Base-by-base conservation (phyloP, 331 rosid genomes). In the Erythrophleum ivorense region DNA sequence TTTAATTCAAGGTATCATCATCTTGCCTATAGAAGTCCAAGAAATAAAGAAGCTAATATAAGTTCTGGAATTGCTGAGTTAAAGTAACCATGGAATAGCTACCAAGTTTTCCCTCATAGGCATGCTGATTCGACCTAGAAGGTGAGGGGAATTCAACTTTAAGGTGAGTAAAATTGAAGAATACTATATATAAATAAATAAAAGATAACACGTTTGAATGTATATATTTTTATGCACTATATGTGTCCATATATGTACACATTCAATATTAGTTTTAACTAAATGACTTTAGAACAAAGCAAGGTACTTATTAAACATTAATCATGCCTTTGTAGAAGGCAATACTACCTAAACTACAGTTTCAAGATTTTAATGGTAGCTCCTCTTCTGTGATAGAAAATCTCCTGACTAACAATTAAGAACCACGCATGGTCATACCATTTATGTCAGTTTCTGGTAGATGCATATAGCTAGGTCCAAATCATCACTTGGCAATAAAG, bases 121-220 rank as follows among this genome's bases (percentile, higher is more conserved):
- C 78, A 18, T 52, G n/a, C n/a, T 52, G 1, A 0, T 7, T 49
- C 71, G 71, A 68, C 6, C 45, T 66, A 16, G 14, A 9, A 48
- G 53, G 81, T 83, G 40, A 73, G 57, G 12, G 10, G 15, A 78
- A 83, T 66, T 66, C 29, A 36, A 36, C 40, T 36, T 36, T 2
- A 36, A 36, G 40, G 5, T 36, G 5, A 4, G 40, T 36, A 46
- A 43, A 43, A 43, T 43, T 5, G 48, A 43, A 43, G 48, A 43
- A 6, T 43, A 43, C 9, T 43, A 43, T 43, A 43, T 1, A 43
- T 43, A 43, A 43, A 43, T 43, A 4, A 43, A 43, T 24, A 43
- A 43, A 43, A 43, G 48, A 43, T 43, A 43, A 43, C 48, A 11
- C 54, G 54, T 49, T 11, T 49, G 4, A 3, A 49, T 11, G 15